These are phyloP conservation scores for Chrysoporthe puriensis DNA, from an alignment of 2,329 filamentous ascomycete genomes.

Conservation along the genomic window DNA sequence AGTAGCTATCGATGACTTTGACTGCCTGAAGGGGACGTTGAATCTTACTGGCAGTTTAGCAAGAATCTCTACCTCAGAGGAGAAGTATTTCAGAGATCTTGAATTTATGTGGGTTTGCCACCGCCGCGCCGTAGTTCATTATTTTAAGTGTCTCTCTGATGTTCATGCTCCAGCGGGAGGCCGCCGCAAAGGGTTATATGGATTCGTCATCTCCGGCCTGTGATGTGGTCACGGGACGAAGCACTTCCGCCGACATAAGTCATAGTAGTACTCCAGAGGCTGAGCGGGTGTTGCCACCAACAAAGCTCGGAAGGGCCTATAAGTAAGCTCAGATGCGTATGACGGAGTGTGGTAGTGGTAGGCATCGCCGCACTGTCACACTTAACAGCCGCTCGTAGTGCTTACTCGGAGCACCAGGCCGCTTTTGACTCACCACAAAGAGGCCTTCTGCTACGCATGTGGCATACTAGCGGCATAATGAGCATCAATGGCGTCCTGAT, in stretches of 20 bases:
- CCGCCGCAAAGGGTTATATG: neutral
- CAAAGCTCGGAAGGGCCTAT: neutral
- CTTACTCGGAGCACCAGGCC: neutral
- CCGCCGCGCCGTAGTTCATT: neutral
- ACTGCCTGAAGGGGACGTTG: neutral
- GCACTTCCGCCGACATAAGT: neutral
- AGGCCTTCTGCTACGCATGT: neutral
- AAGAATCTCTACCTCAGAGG: neutral
- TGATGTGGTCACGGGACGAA: neutral
- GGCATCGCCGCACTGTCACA: neutral
- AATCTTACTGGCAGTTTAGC: neutral
- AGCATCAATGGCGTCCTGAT: neutral
- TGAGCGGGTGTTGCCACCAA: neutral
- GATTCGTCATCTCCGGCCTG: neutral
- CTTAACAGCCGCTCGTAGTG: conserved; percentile 1
- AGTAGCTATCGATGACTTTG: neutral
- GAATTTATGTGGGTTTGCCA: too few relatives aligned
- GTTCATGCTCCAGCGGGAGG: neutral
- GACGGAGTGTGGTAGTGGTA: neutral
- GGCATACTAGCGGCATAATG: neutral
- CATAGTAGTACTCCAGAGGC: neutral
- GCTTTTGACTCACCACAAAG: neutral
- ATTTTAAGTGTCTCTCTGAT: too few relatives aligned
- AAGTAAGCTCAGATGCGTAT: neutral
- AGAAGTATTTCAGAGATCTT: neutral